phyloP scores from a whole-genome alignment of 2,329 filamentous ascomycete genomes.

The Onygenales sp. region DNA sequence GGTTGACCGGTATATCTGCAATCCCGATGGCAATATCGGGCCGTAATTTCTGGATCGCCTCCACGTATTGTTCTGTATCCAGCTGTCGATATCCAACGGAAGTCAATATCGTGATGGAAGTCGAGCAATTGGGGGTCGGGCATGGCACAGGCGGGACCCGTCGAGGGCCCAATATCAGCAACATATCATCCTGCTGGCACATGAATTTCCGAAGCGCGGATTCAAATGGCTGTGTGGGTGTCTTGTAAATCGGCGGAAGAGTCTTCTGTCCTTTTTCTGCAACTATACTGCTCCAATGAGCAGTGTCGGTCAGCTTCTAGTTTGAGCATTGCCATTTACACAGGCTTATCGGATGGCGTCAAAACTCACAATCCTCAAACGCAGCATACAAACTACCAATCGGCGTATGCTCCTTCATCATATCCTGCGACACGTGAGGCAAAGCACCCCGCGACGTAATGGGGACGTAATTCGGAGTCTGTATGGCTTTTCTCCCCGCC shows the following conservation, averaged over 20 bases:
- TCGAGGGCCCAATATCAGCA: slow-evolving; percentile 67
- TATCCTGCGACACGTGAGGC: slow-evolving; percentile 84
- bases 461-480: slow-evolving; percentile 75
- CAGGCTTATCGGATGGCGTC: no score
- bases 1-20: slow-evolving; percentile 56
- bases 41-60: slow-evolving; percentile 53
- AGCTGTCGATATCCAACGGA: slow-evolving; percentile 75
- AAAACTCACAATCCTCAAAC: slow-evolving; percentile 77
- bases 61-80: slow-evolving; percentile 57
- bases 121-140: slow-evolving; percentile 59
- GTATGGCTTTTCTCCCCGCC: slow-evolving; percentile 53
- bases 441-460: slow-evolving; percentile 74
- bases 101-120: slow-evolving; percentile 67
- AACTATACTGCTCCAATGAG: slow-evolving; percentile 42
- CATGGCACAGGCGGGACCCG: slow-evolving; percentile 65
- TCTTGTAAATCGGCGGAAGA: slow-evolving; percentile 44
- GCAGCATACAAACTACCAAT: slow-evolving; percentile 68
- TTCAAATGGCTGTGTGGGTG: slow-evolving; percentile 32
- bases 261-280: slow-evolving; percentile 48
- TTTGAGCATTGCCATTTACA: background rate
- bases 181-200: slow-evolving; percentile 53
- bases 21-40: slow-evolving; percentile 75
- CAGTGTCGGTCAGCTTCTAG: slow-evolving; percentile 20
- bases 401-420: slow-evolving; percentile 54
- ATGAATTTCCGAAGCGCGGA: slow-evolving; percentile 68